A percentile compares a stretch with the other conserved stretches of the same genome.
These are phyloP conservation scores for Dovyalis caffra DNA, from an alignment of 345 rosid species.

Conservation along the genomic window DNA sequence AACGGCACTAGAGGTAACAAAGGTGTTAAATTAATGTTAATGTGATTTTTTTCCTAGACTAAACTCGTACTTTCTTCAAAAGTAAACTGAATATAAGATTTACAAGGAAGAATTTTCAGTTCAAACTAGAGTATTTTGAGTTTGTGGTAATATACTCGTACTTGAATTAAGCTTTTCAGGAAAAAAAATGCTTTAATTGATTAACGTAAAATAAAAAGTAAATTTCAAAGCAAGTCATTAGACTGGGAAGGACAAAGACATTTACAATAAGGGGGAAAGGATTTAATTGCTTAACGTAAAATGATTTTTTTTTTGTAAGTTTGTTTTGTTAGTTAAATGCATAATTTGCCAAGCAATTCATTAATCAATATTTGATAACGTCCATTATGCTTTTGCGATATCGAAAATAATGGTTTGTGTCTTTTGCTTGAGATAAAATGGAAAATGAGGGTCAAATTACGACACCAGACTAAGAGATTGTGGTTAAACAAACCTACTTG, in stretches of 20 bases:
- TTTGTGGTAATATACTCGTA: no score
- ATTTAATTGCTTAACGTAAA: no score
- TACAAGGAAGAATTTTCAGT: no score
- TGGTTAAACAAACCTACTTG: not conserved
- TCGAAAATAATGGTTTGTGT: not conserved
- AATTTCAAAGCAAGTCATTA: not conserved
- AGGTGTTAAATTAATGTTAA: not conserved
- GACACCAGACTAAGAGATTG: not conserved
- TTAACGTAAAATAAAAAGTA: not conserved
- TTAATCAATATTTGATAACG: not conserved
- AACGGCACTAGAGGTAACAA: rapidly evolving
- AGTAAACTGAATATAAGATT: no score
- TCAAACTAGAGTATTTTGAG: no score
- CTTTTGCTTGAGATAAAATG: not conserved
- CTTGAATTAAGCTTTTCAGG: no score
- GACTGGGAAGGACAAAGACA: not conserved
- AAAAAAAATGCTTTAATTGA: not conserved
- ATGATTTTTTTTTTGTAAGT: no score
- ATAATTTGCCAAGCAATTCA: no score
- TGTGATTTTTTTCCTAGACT: not conserved
- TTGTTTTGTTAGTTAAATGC: no score
- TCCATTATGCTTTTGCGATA: no score
- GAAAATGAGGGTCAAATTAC: not conserved
- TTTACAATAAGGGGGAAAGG: no score
- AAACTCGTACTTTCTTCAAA: not conserved